These are phyloP conservation scores for Krasilnikovozyma curviuscula DNA, from an alignment of 768 basidiomycete genomes.

Conservation along the genomic window DNA sequence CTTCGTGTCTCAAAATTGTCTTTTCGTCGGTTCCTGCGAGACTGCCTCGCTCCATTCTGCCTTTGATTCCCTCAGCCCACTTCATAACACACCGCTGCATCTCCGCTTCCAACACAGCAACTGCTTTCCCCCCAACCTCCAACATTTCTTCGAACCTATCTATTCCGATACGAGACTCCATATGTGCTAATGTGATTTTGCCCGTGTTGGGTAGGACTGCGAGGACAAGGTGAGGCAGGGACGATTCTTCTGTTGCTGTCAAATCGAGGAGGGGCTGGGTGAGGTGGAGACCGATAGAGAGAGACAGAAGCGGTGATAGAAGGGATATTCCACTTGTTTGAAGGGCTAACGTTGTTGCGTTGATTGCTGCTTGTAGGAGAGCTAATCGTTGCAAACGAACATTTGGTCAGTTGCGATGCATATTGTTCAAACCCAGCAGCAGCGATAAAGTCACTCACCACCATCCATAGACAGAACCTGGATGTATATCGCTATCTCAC, in stretches of 20 bases:
- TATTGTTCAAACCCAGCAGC: not conserved
- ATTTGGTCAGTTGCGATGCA: not conserved
- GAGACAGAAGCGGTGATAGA: conserved; percentile 73
- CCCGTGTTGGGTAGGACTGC: conserved; percentile 75
- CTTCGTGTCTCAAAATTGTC: no score
- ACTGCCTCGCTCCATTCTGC: no score
- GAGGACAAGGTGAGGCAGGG: conserved; percentile 69
- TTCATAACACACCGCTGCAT: conserved; percentile 55
- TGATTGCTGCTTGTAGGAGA: conserved; percentile 74
- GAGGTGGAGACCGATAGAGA: conserved; percentile 67
- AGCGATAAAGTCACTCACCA: conserved; percentile 21
- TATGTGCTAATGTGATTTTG: conserved; percentile 66
- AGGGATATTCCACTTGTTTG: conserved; percentile 78
- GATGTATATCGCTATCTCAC: conserved; percentile 81
- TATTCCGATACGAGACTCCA: conserved; percentile 86
- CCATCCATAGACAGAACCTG: conserved; percentile 91
- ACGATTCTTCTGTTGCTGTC: conserved; percentile 71
- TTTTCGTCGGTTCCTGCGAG: no score
- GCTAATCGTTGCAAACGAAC: conserved; percentile 27
- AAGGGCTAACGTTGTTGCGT: conserved; percentile 82
- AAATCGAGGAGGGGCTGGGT: conserved; percentile 63
- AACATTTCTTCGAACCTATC: conserved; percentile 85
- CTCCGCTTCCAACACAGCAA: conserved; percentile 56
- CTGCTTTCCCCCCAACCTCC: conserved; percentile 53
- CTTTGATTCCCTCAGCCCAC: conserved; percentile 31